Evolutionary conservation across 306 rosid genomes (phyloP).

Genomic region (Malus sieversii): DNA sequence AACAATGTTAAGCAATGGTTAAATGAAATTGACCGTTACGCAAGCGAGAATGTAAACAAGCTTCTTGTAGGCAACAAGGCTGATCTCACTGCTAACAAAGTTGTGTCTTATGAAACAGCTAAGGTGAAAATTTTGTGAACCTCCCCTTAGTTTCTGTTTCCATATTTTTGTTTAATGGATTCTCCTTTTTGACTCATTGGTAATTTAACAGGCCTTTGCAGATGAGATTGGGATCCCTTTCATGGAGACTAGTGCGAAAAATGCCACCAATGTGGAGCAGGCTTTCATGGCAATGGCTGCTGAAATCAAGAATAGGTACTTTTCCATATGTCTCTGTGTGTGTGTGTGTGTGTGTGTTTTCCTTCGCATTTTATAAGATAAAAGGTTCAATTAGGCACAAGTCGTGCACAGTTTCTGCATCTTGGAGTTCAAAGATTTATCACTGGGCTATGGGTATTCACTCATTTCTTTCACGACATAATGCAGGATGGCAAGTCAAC

Average conservation of each 20-base stretch:
- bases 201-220: slow-evolving; percentile 34
- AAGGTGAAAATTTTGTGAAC: slow-evolving; percentile 28
- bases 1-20: slow-evolving; percentile 46
- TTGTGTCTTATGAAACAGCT: slow-evolving; percentile 43
- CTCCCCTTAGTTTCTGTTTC: background rate
- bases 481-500: slow-evolving; percentile 54
- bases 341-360: no score
- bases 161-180: background rate
- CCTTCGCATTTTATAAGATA: background rate
- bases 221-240: slow-evolving; percentile 53
- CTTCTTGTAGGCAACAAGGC: slow-evolving; percentile 50
- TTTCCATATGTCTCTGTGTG: background rate
- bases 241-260: slow-evolving; percentile 53
- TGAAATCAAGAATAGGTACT: slow-evolving; percentile 43
- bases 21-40: slow-evolving; percentile 42
- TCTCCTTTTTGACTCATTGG: background rate
- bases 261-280: slow-evolving; percentile 44
- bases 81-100: slow-evolving; percentile 43
- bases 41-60: slow-evolving; percentile 49
- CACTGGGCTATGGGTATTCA: background rate
- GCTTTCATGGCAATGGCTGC: slow-evolving; percentile 56
- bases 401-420: background rate
- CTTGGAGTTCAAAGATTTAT: background rate
- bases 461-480: background rate
- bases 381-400: background rate